These are phyloP conservation scores for Aureobasidium pullulans DNA, from an alignment of 2,329 filamentous ascomycete species.

Conservation along the genomic window DNA sequence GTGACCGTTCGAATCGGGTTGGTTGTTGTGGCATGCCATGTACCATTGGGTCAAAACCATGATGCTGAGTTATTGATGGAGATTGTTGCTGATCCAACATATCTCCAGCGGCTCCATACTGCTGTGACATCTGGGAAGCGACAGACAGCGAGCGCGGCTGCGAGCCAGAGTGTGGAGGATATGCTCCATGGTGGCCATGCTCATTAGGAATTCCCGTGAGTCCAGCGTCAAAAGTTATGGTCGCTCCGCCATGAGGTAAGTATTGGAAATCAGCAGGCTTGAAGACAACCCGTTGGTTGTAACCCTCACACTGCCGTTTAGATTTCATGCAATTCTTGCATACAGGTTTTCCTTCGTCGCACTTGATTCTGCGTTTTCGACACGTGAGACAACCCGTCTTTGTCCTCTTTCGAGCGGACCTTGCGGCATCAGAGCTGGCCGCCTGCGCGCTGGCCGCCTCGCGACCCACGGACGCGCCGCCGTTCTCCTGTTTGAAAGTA, in stretches of 20 bases:
- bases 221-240: conserved; percentile 28
- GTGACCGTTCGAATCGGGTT: neutral
- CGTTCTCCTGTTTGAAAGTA: neutral
- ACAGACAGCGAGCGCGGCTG: neutral
- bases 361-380: conserved; percentile 91
- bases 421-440: conserved; percentile 5
- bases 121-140: neutral
- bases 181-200: neutral
- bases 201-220: neutral
- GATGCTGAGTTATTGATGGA: neutral
- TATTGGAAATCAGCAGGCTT: conserved; percentile 58
- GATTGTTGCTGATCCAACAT: neutral
- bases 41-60: neutral
- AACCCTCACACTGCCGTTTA: conserved; percentile 75
- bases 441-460: neutral
- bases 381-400: conserved; percentile 94
- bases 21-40: neutral
- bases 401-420: conserved; percentile 53
- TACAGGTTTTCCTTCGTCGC: conserved; percentile 77
- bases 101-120: neutral
- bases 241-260: conserved; percentile 34
- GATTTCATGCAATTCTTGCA: conserved; percentile 84
- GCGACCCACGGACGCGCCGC: neutral
- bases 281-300: conserved; percentile 73
- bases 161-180: neutral